A percentile compares a stretch with the other conserved stretches of the same genome.
These are phyloP conservation scores for Globisporangium alternatum DNA, from an alignment of 352 stramenopile genomes.

Conservation along the genomic window DNA sequence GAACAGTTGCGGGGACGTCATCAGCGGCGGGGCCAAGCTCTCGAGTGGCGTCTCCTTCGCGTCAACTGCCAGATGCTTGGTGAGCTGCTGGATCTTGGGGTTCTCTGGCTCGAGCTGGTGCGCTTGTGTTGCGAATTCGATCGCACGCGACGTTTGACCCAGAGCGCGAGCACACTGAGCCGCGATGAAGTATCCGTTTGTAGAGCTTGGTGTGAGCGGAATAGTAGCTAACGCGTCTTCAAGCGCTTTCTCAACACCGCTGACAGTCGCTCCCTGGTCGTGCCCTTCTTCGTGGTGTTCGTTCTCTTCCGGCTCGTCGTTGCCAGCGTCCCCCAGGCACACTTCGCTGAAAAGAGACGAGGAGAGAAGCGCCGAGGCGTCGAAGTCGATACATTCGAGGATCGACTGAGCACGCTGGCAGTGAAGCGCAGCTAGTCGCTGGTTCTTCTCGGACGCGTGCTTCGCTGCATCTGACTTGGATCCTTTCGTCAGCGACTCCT, in stretches of 20 bases:
- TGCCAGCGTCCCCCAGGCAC: constrained; percentile 16
- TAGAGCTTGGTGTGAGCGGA: constrained; percentile 1
- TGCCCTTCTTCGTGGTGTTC: constrained; percentile 2
- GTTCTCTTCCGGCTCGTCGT: constrained; percentile 12
- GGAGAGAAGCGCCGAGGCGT: constrained; percentile 24
- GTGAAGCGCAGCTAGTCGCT: constrained; percentile 30
- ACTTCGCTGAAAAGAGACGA: constrained; percentile 9
- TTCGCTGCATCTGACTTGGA: neutral
- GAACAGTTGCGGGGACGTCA: constrained; percentile 17
- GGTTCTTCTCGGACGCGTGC: neutral
- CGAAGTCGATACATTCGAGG: constrained; percentile 38
- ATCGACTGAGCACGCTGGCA: constrained; percentile 34
- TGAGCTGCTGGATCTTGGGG: constrained; percentile 27
- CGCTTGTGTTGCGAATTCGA: constrained; percentile 24
- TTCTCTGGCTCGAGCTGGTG: constrained; percentile 19
- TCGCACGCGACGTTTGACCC: constrained; percentile 28
- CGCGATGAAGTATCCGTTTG: constrained; percentile 29
- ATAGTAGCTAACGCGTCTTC: constrained; percentile 32
- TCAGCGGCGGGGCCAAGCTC: constrained; percentile 7
- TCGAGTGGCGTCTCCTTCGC: constrained; percentile 7
- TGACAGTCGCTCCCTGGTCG: constrained; percentile 14
- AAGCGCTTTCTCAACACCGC: constrained; percentile 40
- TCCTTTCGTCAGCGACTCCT: neutral
- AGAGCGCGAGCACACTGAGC: constrained; percentile 42
- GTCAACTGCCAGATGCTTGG: constrained; percentile 33